Evolutionary conservation across 176 grass and related monocot species (phyloP).

Genomic region (Avena insularis): DNA sequence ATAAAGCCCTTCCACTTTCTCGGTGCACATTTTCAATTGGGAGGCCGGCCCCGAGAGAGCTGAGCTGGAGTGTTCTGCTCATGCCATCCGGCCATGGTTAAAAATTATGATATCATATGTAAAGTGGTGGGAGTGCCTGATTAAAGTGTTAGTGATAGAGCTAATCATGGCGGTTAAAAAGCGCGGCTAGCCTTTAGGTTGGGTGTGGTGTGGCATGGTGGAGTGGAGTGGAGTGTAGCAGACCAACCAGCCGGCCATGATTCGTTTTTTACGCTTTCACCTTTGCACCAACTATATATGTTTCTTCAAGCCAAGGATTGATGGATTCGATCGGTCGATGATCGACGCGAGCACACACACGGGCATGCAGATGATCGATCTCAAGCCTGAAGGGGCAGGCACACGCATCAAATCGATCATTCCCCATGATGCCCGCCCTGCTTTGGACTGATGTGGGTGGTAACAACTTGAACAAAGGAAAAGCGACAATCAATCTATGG

Average conservation of each 20-base stretch:
- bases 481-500: neutral
- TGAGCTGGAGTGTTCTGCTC: conserved; percentile 50
- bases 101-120: conserved; percentile 19
- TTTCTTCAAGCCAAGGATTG: conserved; percentile 72
- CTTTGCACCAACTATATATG: conserved; percentile 63
- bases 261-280: conserved; percentile 60
- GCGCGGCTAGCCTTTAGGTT: conserved; percentile 36
- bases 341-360: neutral
- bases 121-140: conserved; percentile 27
- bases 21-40: conserved; percentile 44
- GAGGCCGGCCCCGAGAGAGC: neutral
- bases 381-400: neutral
- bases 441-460: conserved; percentile 46
- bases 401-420: conserved; percentile 26
- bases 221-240: conserved; percentile 11
- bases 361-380: neutral
- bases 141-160: conserved; percentile 56
- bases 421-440: conserved; percentile 53
- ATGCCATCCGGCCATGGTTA: conserved; percentile 48
- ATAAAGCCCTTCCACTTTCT: conserved; percentile 58
- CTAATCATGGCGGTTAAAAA: conserved; percentile 68
- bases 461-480: conserved; percentile 58
- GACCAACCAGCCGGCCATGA: neutral
- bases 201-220: conserved; percentile 41
- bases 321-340: neutral